A percentile compares a stretch with the other conserved stretches of the same genome.
Conservation (phyloP, 768 basidiomycete species). For the Crucibulum laeve region DNA sequence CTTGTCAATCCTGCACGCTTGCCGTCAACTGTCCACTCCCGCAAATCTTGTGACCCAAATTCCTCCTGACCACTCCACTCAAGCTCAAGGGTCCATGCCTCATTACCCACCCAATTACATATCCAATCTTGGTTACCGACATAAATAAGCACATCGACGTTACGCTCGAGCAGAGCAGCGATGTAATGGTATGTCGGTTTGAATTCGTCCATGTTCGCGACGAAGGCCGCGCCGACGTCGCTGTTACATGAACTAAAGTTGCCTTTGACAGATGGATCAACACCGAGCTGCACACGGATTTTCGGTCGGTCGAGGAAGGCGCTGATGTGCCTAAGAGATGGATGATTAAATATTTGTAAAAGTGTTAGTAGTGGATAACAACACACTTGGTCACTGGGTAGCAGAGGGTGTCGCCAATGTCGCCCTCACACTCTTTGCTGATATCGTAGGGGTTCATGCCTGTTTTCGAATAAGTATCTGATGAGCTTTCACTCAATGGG, state of each 20-base stretch:
- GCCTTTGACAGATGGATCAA: conserved; percentile 38
- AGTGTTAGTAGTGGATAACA: not conserved
- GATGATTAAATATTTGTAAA: not conserved
- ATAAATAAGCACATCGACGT: conserved; percentile 65
- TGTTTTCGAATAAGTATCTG: conserved; percentile 6
- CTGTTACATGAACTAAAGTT: conserved; percentile 29
- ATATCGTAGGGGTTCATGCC: conserved; percentile 68
- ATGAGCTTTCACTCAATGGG: conserved; percentile 1
- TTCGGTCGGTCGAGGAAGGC: conserved; percentile 59
- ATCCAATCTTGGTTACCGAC: conserved; percentile 72
- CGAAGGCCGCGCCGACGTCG: conserved; percentile 47
- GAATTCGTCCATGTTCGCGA: conserved; percentile 32
- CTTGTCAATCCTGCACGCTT: conserved; percentile 32
- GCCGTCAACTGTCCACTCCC: conserved; percentile 58
- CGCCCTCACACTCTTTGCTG: conserved; percentile 52
- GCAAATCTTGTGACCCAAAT: conserved; percentile 35
- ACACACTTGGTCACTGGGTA: conserved; percentile 45
- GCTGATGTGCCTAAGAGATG: conserved; percentile 42
- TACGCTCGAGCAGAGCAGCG: conserved; percentile 65
- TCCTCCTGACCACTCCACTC: conserved; percentile 64
- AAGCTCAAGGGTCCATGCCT: conserved; percentile 63
- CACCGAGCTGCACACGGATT: conserved; percentile 55
- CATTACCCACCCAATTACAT: conserved; percentile 75
- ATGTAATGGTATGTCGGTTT: conserved; percentile 53
- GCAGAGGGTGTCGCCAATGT: conserved; percentile 44